phyloP scores from a whole-genome alignment of 1,284 basidiomycete species.

The Neolentinus lepideus region DNA sequence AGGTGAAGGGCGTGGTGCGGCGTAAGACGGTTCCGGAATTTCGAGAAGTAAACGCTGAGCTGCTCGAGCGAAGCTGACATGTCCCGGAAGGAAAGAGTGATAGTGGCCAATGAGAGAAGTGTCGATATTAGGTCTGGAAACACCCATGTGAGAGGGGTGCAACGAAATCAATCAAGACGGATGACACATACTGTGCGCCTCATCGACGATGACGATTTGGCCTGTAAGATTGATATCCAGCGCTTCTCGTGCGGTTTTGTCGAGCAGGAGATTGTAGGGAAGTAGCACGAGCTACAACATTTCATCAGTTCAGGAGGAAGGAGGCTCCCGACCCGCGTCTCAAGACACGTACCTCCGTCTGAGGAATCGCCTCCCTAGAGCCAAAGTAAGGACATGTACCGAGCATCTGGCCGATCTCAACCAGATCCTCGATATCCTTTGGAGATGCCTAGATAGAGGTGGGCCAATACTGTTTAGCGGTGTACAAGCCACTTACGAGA shows the following conservation, averaged over 20 bases:
- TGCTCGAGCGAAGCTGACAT: constrained; percentile 68
- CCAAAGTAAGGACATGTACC: constrained; percentile 93
- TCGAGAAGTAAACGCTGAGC: constrained; percentile 72
- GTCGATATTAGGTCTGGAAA: constrained; percentile 77
- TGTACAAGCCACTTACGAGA: constrained; percentile 43
- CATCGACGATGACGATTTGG: constrained; percentile 90
- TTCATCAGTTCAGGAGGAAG: constrained; percentile 5
- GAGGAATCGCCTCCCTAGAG: constrained; percentile 78
- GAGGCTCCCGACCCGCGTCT: background rate
- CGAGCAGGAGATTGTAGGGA: constrained; percentile 91
- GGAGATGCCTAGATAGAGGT: constrained; percentile 58
- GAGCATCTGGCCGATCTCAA: constrained; percentile 55
- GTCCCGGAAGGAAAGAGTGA: constrained; percentile 53
- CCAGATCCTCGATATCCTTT: constrained; percentile 93
- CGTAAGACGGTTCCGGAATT: constrained; percentile 74
- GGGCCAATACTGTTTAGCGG: background rate
- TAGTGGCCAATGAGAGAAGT: constrained; percentile 80
- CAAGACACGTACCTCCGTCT: constrained; percentile 72
- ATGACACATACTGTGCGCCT: constrained; percentile 81
- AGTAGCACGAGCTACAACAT: constrained; percentile 70
- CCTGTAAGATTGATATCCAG: constrained; percentile 78
- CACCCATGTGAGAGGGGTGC: background rate
- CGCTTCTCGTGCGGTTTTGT: constrained; percentile 79
- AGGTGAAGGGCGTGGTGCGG: constrained; percentile 75
- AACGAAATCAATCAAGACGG: background rate